Conservation (phyloP, 78 protist species). For the Planoprotostelium fungivorum region DNA sequence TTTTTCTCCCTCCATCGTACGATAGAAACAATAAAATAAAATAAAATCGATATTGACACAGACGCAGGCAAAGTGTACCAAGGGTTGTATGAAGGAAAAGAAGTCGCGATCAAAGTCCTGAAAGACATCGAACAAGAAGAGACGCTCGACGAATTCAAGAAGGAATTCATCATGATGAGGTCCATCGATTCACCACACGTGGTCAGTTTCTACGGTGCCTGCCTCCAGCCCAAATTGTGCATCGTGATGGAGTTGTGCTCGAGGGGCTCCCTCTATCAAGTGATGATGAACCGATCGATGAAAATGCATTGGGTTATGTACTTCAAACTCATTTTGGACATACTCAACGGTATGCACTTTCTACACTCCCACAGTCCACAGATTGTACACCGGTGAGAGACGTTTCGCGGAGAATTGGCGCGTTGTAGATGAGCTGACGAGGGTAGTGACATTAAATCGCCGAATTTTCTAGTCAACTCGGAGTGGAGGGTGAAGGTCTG, state of each 20-base stretch:
- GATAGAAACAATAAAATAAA: not conserved
- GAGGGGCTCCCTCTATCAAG: constrained; percentile 43
- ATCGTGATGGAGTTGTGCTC: constrained; percentile 65
- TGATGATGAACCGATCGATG: constrained; percentile 31
- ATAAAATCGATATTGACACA: too few relatives aligned
- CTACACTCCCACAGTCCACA: constrained; percentile 55
- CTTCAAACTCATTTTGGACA: constrained; percentile 51
- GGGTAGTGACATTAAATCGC: constrained; percentile 40
- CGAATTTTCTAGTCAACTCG: constrained; percentile 50
- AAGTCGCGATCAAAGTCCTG: constrained; percentile 59
- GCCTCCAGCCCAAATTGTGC: constrained; percentile 41
- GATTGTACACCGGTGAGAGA: constrained; percentile 53
- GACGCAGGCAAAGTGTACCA: constrained; percentile 50
- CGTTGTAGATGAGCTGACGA: not conserved
- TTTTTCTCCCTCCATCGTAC: not conserved
- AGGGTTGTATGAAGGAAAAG: constrained; percentile 48
- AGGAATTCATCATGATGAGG: constrained; percentile 63
- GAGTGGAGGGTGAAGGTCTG: constrained; percentile 58
- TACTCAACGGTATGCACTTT: constrained; percentile 30
- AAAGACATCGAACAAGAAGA: constrained; percentile 29
- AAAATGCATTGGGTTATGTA: constrained; percentile 46
- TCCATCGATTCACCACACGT: constrained; percentile 33
- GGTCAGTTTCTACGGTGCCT: constrained; percentile 52
- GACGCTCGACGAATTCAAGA: constrained; percentile 47
- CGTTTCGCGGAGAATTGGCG: not conserved